Evolutionary conservation across 208 protist species (phyloP), one percentile per base, ranked within the genome.

Genomic region (Leishmania tarentolae): DNA sequence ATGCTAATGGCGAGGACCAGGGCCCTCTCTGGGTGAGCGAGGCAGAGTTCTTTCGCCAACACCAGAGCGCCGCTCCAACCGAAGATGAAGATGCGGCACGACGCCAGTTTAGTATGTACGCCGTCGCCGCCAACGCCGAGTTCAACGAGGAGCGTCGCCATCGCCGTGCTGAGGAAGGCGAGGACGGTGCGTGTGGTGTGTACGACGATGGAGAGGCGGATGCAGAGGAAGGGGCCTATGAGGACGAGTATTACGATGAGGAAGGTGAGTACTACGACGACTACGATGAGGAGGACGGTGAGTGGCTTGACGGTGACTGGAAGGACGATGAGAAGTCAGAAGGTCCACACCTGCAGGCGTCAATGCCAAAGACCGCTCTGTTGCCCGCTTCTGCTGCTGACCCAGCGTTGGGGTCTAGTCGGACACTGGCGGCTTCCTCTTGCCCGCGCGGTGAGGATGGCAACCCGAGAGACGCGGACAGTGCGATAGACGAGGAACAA

Each of bases 11-110:
- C 50, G 87, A 81, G 35, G 82, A 83, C n/a, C 65, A 84, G 44
- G 75, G 71, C 5, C 83, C 85, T 17, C 61, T 83, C 19, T 91
- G 89, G 86, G 93, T 97, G 59, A 87, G 85, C 73, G 93, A 95
- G 80, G 79, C 80, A 19, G 90, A 94, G 78, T 80, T 96, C 47
- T 90, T 87, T 47, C 80, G 82, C 72, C 83, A 91, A 61, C 75
- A 84, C 57, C 74, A 87, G n/a, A 76, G 75, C 40, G 71, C 80
- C 42, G 82, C 76, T 42, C 68, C 76, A 0, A 59, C 61, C 5
- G 75, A 83, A 19, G 66, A 88, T 28, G 80, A 85, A 24, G 63
- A 82, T 11, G 59, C 50, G 42, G 81, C 66, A 52, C 72, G 70
- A 46, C 78, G 59, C 42, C 81, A 85, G 70, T 80, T 84, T 31